A percentile compares a stretch with the other conserved stretches of the same genome.
Evolutionary conservation across 768 basidiomycete species (phyloP).

Genomic region (Hygrophorus russula): DNA sequence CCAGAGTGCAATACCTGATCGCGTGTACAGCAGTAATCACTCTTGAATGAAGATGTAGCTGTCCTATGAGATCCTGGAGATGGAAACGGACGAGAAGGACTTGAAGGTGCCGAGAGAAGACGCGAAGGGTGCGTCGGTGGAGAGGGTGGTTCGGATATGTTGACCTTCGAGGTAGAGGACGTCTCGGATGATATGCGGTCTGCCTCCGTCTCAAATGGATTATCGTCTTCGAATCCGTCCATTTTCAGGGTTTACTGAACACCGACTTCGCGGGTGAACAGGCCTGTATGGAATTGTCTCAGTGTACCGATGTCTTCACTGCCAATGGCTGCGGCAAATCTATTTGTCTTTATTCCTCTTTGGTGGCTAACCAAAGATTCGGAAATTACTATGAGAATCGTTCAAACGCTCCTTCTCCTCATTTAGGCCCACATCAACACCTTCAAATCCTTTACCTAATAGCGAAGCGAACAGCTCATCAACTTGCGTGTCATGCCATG

Average conservation of each 20-base stretch:
- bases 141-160: constrained; percentile 51
- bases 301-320: background rate
- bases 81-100: constrained; percentile 35
- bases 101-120: constrained; percentile 37
- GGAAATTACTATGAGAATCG: constrained; percentile 31
- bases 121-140: constrained; percentile 33
- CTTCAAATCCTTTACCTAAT: constrained; percentile 63
- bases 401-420: constrained; percentile 15
- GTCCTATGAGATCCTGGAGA: constrained; percentile 47
- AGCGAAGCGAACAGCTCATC: constrained; percentile 90
- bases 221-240: constrained; percentile 53
- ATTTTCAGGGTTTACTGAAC: constrained; percentile 12
- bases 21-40: constrained; percentile 65
- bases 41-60: constrained; percentile 47
- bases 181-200: constrained; percentile 35
- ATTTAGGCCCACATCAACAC: constrained; percentile 13
- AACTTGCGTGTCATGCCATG: constrained; percentile 94
- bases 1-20: constrained; percentile 74
- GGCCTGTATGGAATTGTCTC: no score
- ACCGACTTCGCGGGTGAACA: background rate
- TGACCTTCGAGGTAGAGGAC: constrained; percentile 42
- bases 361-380: constrained; percentile 46
- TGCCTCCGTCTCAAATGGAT: constrained; percentile 49
- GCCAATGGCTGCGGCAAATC: constrained; percentile 1
- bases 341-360: constrained; percentile 32